phyloP scores from a whole-genome alignment of 2,329 filamentous ascomycete species.

The Neospermospora avenae region DNA sequence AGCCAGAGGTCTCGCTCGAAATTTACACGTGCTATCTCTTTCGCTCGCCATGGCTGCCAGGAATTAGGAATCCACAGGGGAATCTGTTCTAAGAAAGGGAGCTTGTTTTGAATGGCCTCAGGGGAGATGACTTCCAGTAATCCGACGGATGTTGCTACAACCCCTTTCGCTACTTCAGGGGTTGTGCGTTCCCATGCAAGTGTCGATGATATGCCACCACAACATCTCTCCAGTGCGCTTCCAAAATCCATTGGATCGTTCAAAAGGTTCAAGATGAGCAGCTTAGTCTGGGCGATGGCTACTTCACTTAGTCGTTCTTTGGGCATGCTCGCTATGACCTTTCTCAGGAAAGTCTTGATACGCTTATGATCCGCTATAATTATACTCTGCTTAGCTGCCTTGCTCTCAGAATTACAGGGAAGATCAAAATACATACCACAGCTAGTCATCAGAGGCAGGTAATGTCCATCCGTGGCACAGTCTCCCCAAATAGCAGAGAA shows the following conservation, averaged over 20 bases:
- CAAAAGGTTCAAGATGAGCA: slow-evolving; percentile 12
- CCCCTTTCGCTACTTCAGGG: slow-evolving; percentile 13
- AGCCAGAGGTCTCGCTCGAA: slow-evolving; percentile 18
- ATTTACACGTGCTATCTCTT: slow-evolving; percentile 7
- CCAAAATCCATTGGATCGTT: slow-evolving; percentile 9
- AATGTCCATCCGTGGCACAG: slow-evolving; percentile 12
- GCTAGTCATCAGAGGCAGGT: slow-evolving; percentile 14
- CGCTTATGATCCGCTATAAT: slow-evolving; percentile 5
- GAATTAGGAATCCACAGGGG: slow-evolving; percentile 16
- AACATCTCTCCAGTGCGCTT: slow-evolving; percentile 13
- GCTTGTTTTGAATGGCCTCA: slow-evolving; percentile 18
- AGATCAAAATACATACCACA: slow-evolving; percentile 3
- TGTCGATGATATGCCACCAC: slow-evolving; percentile 6
- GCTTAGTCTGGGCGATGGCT: slow-evolving; percentile 25
- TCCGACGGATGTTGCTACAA: slow-evolving; percentile 9
- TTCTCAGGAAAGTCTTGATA: slow-evolving; percentile 15
- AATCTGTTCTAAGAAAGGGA: slow-evolving; percentile 13
- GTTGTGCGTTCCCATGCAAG: slow-evolving; percentile 15
- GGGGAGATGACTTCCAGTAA: slow-evolving; percentile 11
- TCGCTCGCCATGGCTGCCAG: slow-evolving; percentile 14
- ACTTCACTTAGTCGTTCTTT: slow-evolving; percentile 4
- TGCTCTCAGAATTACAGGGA: no score
- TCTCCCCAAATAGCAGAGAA: slow-evolving; percentile 13
- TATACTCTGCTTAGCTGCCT: not conserved
- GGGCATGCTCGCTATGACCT: slow-evolving; percentile 18